A percentile compares a stretch with the other conserved stretches of the same genome.
Evolutionary conservation across 805 yeast species (phyloP).

Genomic region (Candida montana): DNA sequence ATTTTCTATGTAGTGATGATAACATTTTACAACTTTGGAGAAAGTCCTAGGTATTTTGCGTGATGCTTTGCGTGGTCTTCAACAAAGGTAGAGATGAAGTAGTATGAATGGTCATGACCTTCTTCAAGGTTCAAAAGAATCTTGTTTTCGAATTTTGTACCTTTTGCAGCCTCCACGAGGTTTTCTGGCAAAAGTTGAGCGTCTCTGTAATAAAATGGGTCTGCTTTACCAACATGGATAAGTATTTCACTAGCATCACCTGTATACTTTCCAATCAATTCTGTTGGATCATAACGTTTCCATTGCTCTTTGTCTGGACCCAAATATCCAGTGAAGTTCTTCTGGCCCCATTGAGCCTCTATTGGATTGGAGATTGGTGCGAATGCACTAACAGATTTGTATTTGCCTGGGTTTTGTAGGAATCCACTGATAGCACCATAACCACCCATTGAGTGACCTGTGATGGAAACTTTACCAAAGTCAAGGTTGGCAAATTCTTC

Average conservation of each 20-base stretch:
- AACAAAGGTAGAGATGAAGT: slow-evolving; percentile 73
- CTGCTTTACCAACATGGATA: slow-evolving; percentile 78
- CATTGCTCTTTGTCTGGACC: slow-evolving; percentile 51
- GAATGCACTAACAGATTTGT: slow-evolving; percentile 81
- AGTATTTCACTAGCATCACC: slow-evolving; percentile 55
- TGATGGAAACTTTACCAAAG: slow-evolving; percentile 59
- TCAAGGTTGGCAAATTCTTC: slow-evolving; percentile 42
- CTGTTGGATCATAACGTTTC: slow-evolving; percentile 80
- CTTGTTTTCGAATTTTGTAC: slow-evolving; percentile 52
- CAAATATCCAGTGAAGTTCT: slow-evolving; percentile 74
- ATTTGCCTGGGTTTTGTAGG: slow-evolving; percentile 63
- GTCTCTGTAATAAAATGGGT: slow-evolving; percentile 58
- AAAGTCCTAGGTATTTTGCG: slow-evolving; percentile 51
- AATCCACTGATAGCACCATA: slow-evolving; percentile 79
- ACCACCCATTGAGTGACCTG: slow-evolving; percentile 99
- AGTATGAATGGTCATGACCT: slow-evolving; percentile 90
- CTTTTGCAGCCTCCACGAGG: slow-evolving; percentile 52
- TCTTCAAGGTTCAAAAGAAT: slow-evolving; percentile 60
- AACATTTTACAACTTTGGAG: slow-evolving; percentile 13
- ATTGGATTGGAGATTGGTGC: slow-evolving; percentile 85
- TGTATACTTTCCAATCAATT: slow-evolving; percentile 51
- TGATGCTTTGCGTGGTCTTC: slow-evolving; percentile 84
- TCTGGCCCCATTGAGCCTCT: slow-evolving; percentile 80
- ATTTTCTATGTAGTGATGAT: no score
- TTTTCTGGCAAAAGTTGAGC: slow-evolving; percentile 73